Evolutionary conservation across 192 early-diverging fungal genomes (phyloP).

Genomic region (Mortierella alpina): DNA sequence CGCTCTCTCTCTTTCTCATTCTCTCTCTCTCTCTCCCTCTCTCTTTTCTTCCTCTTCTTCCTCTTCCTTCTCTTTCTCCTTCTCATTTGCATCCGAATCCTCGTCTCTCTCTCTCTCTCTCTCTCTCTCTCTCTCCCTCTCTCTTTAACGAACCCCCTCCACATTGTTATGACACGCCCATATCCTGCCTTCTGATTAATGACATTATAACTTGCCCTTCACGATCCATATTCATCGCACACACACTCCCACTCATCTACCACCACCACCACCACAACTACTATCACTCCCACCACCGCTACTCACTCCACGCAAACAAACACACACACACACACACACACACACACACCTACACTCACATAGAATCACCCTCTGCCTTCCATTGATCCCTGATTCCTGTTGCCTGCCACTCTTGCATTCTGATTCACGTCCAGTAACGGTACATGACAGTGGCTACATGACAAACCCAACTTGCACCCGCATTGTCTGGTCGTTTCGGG

Average conservation of each 20-base stretch:
- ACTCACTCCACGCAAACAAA: too few relatives aligned
- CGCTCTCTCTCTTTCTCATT: neutral
- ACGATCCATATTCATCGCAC: constrained; percentile 6
- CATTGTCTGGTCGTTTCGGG: too few relatives aligned
- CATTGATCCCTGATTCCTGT: too few relatives aligned
- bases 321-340: too few relatives aligned
- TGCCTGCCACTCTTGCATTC: too few relatives aligned
- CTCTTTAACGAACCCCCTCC: constrained; percentile 45
- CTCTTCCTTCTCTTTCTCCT: neutral
- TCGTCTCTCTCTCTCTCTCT: constrained; percentile 7
- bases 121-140: neutral
- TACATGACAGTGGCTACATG: too few relatives aligned
- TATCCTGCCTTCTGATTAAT: constrained; percentile 21
- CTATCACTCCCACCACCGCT: neutral
- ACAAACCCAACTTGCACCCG: too few relatives aligned
- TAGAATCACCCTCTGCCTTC: too few relatives aligned
- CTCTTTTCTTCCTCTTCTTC: neutral
- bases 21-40: neutral
- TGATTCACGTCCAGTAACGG: too few relatives aligned
- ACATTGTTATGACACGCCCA: constrained; percentile 50
- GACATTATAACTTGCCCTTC: neutral
- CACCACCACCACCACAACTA: neutral
- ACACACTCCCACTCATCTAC: neutral
- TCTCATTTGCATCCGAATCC: neutral
- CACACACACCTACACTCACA: too few relatives aligned